These are phyloP conservation scores for Infundibulicybe gibba DNA, from an alignment of 768 basidiomycete genomes.

Conservation along the genomic window DNA sequence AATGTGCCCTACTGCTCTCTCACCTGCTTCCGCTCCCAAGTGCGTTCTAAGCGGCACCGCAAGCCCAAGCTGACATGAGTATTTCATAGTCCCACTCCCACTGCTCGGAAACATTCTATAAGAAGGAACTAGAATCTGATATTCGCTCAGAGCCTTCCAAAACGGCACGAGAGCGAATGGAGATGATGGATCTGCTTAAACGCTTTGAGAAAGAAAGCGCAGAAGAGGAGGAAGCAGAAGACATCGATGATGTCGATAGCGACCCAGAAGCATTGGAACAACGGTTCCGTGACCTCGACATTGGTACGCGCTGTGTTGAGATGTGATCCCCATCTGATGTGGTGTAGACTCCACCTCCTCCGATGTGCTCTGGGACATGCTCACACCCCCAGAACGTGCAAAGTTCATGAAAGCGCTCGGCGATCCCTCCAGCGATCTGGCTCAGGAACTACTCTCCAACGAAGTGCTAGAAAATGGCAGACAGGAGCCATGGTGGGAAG, in stretches of 20 bases:
- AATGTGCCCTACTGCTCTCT: conserved; percentile 81
- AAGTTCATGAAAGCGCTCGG: conserved; percentile 57
- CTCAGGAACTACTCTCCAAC: conserved; percentile 56
- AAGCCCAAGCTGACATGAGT: conserved; percentile 2
- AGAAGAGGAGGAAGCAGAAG: conserved; percentile 35
- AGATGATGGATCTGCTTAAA: conserved; percentile 69
- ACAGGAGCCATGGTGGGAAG: conserved; percentile 75
- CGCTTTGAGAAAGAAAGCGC: conserved; percentile 64
- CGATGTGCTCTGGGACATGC: conserved; percentile 56
- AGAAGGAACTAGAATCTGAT: conserved; percentile 64
- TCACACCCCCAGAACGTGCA: conserved; percentile 56
- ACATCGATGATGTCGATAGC: conserved; percentile 28
- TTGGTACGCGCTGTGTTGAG: conserved; percentile 41
- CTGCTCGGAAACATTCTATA: conserved; percentile 84
- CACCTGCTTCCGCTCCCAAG: conserved; percentile 73
- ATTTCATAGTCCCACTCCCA: conserved; percentile 49
- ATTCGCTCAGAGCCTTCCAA: conserved; percentile 55
- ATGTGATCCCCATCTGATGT: not conserved
- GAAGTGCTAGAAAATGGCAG: conserved; percentile 48
- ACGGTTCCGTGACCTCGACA: conserved; percentile 54
- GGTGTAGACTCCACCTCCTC: conserved; percentile 49
- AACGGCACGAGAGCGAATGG: conserved; percentile 49
- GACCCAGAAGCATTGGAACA: conserved; percentile 25
- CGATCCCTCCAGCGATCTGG: conserved; percentile 60
- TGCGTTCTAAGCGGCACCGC: conserved; percentile 24